Base-by-base conservation (phyloP, 2,329 filamentous ascomycete species). In the Colletotrichum ledebouriae region DNA sequence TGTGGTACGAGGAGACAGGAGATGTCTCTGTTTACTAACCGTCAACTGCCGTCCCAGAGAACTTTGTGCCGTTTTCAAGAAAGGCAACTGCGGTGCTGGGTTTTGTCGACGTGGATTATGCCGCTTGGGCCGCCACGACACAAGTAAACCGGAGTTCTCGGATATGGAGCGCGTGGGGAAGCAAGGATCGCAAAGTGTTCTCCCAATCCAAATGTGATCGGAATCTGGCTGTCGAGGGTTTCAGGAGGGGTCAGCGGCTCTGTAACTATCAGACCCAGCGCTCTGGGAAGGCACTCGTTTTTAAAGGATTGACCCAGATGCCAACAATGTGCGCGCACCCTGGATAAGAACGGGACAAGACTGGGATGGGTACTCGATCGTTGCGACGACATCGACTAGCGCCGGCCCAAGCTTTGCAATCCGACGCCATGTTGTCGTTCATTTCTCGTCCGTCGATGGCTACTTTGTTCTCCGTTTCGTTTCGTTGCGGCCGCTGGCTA, bases 381-480 rank as follows among this genome's bases (percentile, higher is more conserved):
- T 50, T 66, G 47, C 61, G 56, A 56, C 55, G 61, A 66, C 20
- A 56, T 42, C 49, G 17, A 46, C 62, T 69, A 69, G 66, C 66
- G 66, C 29, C 39, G 55, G 61, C 12, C 46, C 55, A 56, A 50
- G 56, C 41, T 56, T 60, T 39, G 25, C 29, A 5, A 37, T 68
- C 42, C 61, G 42, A 65, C 49, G 55, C 61, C 25, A 69, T 52
- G 63, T 50, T 53, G 58, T 34, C 59, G 25, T 56, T 56, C 44
- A 46, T 29, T 34, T 59, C 11, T 42, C 20, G 44, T 53, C 42
- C 55, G 12, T 56, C 29, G 55, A 33, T 22, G 11, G 17, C 50
- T 39, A 55, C 61, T 33, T 64, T 68, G 61, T 68, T 29, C 47
- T 41, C 6, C 47, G 1, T 61, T 25, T 39, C 7, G 5, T 4